Evolutionary conservation across 352 stramenopile species (phyloP).

Genomic region (Phytophthora tentaculata): DNA sequence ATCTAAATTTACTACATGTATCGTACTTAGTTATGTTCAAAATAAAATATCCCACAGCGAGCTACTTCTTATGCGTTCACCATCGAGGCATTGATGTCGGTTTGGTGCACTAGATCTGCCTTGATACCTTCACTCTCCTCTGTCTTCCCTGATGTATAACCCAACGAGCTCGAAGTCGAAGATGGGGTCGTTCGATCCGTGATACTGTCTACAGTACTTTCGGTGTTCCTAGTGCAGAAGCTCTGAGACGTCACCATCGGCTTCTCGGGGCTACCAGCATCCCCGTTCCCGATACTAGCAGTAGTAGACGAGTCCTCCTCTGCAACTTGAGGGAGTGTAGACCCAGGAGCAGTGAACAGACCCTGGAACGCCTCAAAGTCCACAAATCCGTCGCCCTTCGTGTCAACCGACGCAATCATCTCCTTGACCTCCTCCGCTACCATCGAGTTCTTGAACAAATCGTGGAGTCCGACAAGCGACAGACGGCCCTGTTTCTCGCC

Average conservation of each 20-base stretch:
- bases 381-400: conserved; percentile 81
- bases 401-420: conserved; percentile 90
- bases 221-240: conserved; percentile 23
- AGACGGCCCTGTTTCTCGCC: conserved; percentile 91
- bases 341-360: conserved; percentile 53
- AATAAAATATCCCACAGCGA: conserved; percentile 25
- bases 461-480: conserved; percentile 88
- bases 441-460: conserved; percentile 91
- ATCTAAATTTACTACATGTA: no score
- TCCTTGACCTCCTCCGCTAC: conserved; percentile 87
- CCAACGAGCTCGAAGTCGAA: conserved; percentile 22
- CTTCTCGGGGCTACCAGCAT: conserved; percentile 34
- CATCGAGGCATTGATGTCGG: conserved; percentile 24
- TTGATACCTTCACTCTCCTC: conserved; percentile 22
- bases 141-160: conserved; percentile 14
- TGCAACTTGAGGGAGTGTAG: conserved; percentile 43
- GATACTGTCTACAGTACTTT: conserved; percentile 29
- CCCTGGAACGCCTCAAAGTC: conserved; percentile 92
- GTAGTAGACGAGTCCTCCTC: conserved; percentile 41
- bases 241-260: conserved; percentile 26
- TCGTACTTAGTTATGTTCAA: conserved; percentile 19
- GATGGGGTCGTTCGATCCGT: conserved; percentile 21
- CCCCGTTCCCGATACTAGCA: conserved; percentile 10
- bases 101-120: conserved; percentile 13
- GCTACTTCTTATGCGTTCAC: conserved; percentile 12